These are phyloP conservation scores for Talaromyces borbonicus DNA, from an alignment of 495 filamentous ascomycete species.

Conservation along the genomic window DNA sequence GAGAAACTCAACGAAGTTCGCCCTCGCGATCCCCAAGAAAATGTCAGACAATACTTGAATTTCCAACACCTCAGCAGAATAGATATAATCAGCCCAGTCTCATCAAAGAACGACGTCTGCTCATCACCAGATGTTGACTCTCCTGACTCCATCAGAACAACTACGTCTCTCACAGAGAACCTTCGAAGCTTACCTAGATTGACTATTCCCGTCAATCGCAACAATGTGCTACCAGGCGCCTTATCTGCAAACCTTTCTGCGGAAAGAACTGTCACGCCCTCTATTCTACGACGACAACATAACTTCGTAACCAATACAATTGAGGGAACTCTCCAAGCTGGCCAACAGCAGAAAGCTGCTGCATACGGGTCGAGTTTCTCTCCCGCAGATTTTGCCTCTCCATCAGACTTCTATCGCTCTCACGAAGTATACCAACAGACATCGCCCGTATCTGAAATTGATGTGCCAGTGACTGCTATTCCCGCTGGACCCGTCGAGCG, in stretches of 20 bases:
- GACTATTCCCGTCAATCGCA: slow-evolving; percentile 33
- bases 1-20: slow-evolving; percentile 57
- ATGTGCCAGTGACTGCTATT: slow-evolving; percentile 74
- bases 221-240: slow-evolving; percentile 12
- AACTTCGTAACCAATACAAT: slow-evolving; percentile 1
- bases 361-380: slow-evolving; percentile 9
- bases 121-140: slow-evolving; percentile 26
- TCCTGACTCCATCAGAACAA: slow-evolving; percentile 32
- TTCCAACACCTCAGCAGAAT: slow-evolving; percentile 55
- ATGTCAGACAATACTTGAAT: slow-evolving; percentile 75
- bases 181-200: slow-evolving; percentile 50
- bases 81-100: slow-evolving; percentile 32
- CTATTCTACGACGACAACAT: slow-evolving; percentile 4
- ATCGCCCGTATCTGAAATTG: slow-evolving; percentile 81
- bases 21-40: slow-evolving; percentile 76
- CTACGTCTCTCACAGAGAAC: slow-evolving; percentile 19
- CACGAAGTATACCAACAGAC: slow-evolving; percentile 54
- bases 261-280: slow-evolving; percentile 19
- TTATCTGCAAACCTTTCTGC: slow-evolving; percentile 10
- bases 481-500: slow-evolving; percentile 59
- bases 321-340: not conserved
- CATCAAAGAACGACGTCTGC: slow-evolving; percentile 33
- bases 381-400: slow-evolving; percentile 17
- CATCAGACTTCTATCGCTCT: slow-evolving; percentile 18
- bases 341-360: not conserved